These are phyloP conservation scores for Penicillium psychrosexuale DNA, from an alignment of 2,329 filamentous ascomycete genomes.

Conservation along the genomic window DNA sequence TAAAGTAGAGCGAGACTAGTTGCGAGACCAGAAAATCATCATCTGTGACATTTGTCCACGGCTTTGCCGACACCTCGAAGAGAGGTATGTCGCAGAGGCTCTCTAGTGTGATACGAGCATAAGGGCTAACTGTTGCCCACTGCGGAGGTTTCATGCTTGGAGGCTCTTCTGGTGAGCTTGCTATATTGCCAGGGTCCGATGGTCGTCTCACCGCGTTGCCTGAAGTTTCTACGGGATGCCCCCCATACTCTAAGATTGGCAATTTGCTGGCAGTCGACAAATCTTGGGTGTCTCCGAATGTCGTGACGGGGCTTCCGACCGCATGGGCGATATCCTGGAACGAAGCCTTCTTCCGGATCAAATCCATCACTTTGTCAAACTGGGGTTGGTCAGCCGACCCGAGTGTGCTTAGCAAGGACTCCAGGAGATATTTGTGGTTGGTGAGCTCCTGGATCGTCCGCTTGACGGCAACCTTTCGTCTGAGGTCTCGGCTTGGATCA, in stretches of 20 bases:
- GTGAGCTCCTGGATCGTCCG: constrained; percentile 36
- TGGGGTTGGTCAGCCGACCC: constrained; percentile 24
- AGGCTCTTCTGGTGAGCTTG: constrained; percentile 9
- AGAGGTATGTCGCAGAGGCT: constrained; percentile 37
- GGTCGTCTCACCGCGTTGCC: not conserved
- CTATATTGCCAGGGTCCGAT: constrained; percentile 11
- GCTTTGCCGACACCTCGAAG: constrained; percentile 32
- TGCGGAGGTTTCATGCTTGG: not conserved
- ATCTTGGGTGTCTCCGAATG: constrained; percentile 16
- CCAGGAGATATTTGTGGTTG: constrained; percentile 33
- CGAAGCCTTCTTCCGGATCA: constrained; percentile 30
- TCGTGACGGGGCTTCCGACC: constrained; percentile 19
- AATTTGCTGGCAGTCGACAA: constrained; percentile 6
- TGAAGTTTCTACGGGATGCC: not conserved
- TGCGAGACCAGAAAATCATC: constrained; percentile 74
- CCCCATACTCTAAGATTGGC: constrained; percentile 9
- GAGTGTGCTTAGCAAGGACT: constrained; percentile 31
- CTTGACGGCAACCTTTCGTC: constrained; percentile 38
- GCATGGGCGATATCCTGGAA: constrained; percentile 26
- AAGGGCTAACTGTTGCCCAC: constrained; percentile 8
- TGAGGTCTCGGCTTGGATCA: constrained; percentile 35
- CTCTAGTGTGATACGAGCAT: constrained; percentile 31
- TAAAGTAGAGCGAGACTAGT: constrained; percentile 88
- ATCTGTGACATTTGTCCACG: constrained; percentile 76
- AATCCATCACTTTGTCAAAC: constrained; percentile 24